Percentiles rank a stretch among this genome's conserved stretches.
Evolutionary conservation across 179 eudicot species (phyloP).

Genomic region (Silene vulgaris): DNA sequence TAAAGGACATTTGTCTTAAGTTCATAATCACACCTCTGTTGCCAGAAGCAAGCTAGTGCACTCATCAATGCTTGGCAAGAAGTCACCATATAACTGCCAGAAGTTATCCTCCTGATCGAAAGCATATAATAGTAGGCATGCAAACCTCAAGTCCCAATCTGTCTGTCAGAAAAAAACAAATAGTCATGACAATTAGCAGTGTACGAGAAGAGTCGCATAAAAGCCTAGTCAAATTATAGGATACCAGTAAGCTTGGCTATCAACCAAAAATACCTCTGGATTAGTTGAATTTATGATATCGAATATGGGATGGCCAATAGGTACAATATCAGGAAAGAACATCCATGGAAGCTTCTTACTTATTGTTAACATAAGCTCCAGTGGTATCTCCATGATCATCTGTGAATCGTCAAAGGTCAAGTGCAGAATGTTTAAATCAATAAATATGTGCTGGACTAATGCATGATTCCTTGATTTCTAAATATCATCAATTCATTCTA

Average conservation of each 20-base stretch:
- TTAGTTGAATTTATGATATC: conserved; percentile 88
- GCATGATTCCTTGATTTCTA: background rate
- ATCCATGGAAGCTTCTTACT: conserved; percentile 92
- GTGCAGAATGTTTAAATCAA: conserved; percentile 1
- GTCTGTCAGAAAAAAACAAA: conserved; percentile 49
- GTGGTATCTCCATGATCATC: conserved; percentile 97
- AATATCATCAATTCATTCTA: background rate
- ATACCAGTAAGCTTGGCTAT: background rate
- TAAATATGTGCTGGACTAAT: background rate
- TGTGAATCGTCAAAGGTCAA: conserved; percentile 25
- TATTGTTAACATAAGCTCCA: conserved; percentile 90
- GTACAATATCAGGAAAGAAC: conserved; percentile 95
- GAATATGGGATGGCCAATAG: conserved; percentile 93
- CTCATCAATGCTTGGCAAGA: conserved; percentile 81
- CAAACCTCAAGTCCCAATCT: conserved; percentile 98
- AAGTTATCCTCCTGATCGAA: conserved; percentile 79
- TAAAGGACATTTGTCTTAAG: background rate
- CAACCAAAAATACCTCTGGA: conserved; percentile 55
- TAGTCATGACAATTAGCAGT: background rate
- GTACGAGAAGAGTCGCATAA: background rate
- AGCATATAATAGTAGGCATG: conserved; percentile 82
- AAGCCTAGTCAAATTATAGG: background rate
- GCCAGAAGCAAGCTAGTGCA: conserved; percentile 92
- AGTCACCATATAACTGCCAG: conserved; percentile 92
- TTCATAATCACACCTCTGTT: conserved; percentile 53